Evolutionary conservation across 1,139 yeast species (phyloP).

Genomic region (Ogataea hybrid): DNA sequence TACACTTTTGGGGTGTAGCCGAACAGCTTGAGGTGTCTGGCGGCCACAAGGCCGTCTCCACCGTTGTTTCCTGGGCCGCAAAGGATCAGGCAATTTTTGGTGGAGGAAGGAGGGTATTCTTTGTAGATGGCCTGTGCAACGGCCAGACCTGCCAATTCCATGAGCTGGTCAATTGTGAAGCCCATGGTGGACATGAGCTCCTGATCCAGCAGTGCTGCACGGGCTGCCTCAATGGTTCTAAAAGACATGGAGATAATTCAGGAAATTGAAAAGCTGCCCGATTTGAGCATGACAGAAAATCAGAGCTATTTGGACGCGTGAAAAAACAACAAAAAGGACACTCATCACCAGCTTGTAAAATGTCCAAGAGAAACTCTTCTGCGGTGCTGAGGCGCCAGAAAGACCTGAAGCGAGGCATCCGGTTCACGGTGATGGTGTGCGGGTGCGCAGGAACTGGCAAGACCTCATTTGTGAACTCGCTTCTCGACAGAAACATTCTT

Average conservation of each 20-base stretch:
- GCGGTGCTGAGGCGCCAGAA: constrained; percentile 51
- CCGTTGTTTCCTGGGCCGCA: constrained; percentile 98
- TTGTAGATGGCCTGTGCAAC: constrained; percentile 84
- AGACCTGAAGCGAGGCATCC: constrained; percentile 80
- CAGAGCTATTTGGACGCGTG: constrained; percentile 9
- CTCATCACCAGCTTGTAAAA: constrained; percentile 1
- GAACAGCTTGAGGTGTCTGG: constrained; percentile 80
- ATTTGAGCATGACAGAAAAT: neutral
- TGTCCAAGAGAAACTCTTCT: constrained; percentile 25
- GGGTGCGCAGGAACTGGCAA: constrained; percentile 83
- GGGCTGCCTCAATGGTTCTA: constrained; percentile 54
- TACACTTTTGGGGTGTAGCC: constrained; percentile 70
- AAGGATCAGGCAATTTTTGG: constrained; percentile 56
- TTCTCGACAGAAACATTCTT: constrained; percentile 60
- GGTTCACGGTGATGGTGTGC: constrained; percentile 74
- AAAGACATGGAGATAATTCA: constrained; percentile 25
- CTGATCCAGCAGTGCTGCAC: constrained; percentile 77
- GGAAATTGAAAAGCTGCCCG: neutral
- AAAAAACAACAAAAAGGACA: constrained; percentile 10
- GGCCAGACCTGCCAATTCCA: constrained; percentile 95
- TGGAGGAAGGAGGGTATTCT: constrained; percentile 53
- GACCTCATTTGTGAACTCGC: constrained; percentile 75
- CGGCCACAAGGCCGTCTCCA: constrained; percentile 96
- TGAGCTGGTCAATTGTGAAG: constrained; percentile 86
- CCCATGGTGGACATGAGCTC: constrained; percentile 81